Conservation (phyloP, 1,139 yeast genomes). For the Yamadazyma siamensis region DNA sequence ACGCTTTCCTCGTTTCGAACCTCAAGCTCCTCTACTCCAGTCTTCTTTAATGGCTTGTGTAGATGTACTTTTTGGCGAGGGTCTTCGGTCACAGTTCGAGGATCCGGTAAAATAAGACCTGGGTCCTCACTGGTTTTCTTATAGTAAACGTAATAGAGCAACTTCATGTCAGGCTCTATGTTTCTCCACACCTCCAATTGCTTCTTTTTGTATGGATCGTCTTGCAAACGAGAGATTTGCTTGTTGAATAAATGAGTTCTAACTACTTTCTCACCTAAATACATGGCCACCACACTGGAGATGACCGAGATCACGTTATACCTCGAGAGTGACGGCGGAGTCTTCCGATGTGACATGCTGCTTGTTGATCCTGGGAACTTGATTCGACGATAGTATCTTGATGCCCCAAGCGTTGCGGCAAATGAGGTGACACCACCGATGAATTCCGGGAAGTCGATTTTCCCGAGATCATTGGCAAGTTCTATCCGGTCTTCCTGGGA, state of each 20-base stretch:
- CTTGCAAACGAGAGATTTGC: constrained; percentile 15
- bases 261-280: constrained; percentile 23
- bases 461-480: constrained; percentile 27
- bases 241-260: constrained; percentile 23
- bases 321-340: constrained; percentile 1
- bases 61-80: constrained; percentile 26
- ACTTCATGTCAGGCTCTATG: constrained; percentile 36
- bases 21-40: constrained; percentile 5
- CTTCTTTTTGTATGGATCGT: constrained; percentile 10
- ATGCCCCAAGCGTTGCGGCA: constrained; percentile 23
- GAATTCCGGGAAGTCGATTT: constrained; percentile 8
- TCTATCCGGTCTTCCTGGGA: constrained; percentile 27
- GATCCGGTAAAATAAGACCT: constrained; percentile 30
- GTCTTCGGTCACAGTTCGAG: constrained; percentile 17
- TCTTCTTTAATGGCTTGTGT: constrained; percentile 16
- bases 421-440: neutral
- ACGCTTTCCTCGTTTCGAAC: constrained; percentile 12
- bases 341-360: constrained; percentile 3
- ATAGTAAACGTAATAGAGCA: constrained; percentile 36
- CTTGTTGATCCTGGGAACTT: constrained; percentile 3
- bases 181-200: constrained; percentile 34
- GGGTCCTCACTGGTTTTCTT: constrained; percentile 33
- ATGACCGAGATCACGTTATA: constrained; percentile 11
- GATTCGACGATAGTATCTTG: constrained; percentile 22
- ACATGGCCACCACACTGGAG: constrained; percentile 31